Evolutionary conservation across 371 early-diverging fungal species (phyloP).

Genomic region (Lichtheimia corymbifera): DNA sequence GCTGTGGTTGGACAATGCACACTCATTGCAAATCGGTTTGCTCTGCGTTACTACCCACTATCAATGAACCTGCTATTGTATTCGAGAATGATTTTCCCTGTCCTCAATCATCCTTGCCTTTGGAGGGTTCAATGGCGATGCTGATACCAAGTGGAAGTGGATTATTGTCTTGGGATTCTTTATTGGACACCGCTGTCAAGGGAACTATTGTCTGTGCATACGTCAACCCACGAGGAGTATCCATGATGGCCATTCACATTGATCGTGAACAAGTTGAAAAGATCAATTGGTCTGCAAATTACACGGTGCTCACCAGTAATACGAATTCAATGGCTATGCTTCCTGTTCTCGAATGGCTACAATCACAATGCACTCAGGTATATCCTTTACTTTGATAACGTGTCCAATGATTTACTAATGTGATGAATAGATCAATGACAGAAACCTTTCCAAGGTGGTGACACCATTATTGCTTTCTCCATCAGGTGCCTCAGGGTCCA

Average conservation of each 20-base stretch:
- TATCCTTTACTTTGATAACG: no score
- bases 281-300: slow-evolving; percentile 18
- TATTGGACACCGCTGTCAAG: background rate
- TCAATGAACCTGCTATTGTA: slow-evolving; percentile 15
- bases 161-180: background rate
- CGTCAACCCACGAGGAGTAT: slow-evolving; percentile 6
- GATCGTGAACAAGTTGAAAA: slow-evolving; percentile 7
- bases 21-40: slow-evolving; percentile 1
- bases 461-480: background rate
- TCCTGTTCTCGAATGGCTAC: slow-evolving; percentile 29
- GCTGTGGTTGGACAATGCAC: slow-evolving; percentile 5
- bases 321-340: slow-evolving; percentile 24
- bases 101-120: background rate
- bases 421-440: background rate
- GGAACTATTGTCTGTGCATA: background rate
- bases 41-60: slow-evolving; percentile 5
- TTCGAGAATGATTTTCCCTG: slow-evolving; percentile 3
- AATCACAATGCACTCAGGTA: background rate
- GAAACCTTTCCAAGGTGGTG: background rate
- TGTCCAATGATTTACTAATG: no score
- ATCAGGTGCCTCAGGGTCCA: no score
- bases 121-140: slow-evolving; percentile 12
- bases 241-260: slow-evolving; percentile 23
- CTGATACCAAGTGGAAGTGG: background rate
- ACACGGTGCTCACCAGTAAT: slow-evolving; percentile 18